Conservation (phyloP, 352 stramenopile genomes). For the Pythium biforme region DNA sequence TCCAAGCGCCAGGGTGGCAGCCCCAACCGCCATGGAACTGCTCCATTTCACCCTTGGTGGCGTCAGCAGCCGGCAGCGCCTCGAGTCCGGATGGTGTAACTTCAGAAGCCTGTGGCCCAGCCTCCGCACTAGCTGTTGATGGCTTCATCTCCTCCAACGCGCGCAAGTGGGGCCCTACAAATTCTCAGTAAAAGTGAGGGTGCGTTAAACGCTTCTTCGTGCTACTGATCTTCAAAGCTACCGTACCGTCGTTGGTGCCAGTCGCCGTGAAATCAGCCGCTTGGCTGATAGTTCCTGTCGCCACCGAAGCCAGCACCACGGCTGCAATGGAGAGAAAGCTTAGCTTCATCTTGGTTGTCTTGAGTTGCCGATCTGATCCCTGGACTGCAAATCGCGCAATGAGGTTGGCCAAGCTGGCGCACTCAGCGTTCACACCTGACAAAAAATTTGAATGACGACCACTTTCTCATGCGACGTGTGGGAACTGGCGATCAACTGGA, state of each 20-base stretch:
- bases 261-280: not conserved
- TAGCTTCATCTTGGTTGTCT: conserved; percentile 10
- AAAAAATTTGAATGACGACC: too few species aligned
- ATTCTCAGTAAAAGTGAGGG: not conserved
- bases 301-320: conserved; percentile 9
- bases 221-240: too few species aligned
- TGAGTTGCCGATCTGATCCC: not conserved
- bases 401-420: not conserved
- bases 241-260: not conserved
- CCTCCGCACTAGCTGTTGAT: not conserved
- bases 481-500: not conserved
- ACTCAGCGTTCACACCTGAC: too few species aligned
- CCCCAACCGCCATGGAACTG: conserved; percentile 11
- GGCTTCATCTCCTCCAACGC: conserved; percentile 10
- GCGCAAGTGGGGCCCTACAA: conserved; percentile 7
- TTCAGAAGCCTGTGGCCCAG: not conserved
- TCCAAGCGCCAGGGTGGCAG: conserved; percentile 21
- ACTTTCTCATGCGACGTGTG: not conserved
- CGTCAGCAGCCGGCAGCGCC: not conserved
- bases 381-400: conserved; percentile 2
- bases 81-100: not conserved
- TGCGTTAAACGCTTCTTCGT: too few species aligned
- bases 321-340: not conserved
- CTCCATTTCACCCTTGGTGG: conserved; percentile 7
- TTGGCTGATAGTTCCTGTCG: not conserved